These are phyloP conservation scores for Raffaelea deltoideospora DNA, from an alignment of 2,329 filamentous ascomycete species.

Conservation along the genomic window DNA sequence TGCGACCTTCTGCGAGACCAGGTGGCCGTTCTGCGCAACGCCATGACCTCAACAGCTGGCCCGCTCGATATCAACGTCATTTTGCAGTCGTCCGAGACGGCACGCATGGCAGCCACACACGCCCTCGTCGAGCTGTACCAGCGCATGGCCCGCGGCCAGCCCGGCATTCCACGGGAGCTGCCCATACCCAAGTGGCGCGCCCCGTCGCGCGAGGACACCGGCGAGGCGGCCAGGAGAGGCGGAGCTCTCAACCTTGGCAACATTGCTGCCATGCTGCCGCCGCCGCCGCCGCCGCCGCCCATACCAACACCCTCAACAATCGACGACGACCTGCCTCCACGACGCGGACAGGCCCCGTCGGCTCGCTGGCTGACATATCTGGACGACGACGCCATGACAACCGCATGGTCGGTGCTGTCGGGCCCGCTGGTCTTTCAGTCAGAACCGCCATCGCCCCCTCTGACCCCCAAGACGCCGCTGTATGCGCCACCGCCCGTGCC, in stretches of 20 bases:
- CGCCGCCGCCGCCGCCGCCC: slow-evolving; percentile 5
- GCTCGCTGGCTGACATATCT: slow-evolving; percentile 6
- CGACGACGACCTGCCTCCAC: background rate
- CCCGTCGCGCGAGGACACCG: background rate
- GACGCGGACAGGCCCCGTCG: slow-evolving; percentile 2
- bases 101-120: slow-evolving; percentile 15
- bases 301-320: slow-evolving; percentile 6
- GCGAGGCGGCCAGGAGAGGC: background rate
- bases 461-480: slow-evolving; percentile 5
- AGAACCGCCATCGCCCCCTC: slow-evolving; percentile 12
- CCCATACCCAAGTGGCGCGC: slow-evolving; percentile 9
- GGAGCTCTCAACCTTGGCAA: too few species aligned
- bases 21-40: slow-evolving; percentile 13
- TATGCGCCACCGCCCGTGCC: slow-evolving; percentile 3
- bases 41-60: slow-evolving; percentile 8
- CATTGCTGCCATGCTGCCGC: background rate
- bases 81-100: slow-evolving; percentile 19
- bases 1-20: slow-evolving; percentile 15
- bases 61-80: slow-evolving; percentile 19
- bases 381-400: slow-evolving; percentile 12
- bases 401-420: slow-evolving; percentile 12
- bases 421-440: slow-evolving; percentile 13
- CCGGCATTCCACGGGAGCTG: slow-evolving; percentile 14
- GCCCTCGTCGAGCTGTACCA: slow-evolving; percentile 21
- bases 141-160: slow-evolving; percentile 16